These are phyloP conservation scores for Thermochaetoides thermophila DNA, from an alignment of 495 filamentous ascomycete species.

Conservation along the genomic window DNA sequence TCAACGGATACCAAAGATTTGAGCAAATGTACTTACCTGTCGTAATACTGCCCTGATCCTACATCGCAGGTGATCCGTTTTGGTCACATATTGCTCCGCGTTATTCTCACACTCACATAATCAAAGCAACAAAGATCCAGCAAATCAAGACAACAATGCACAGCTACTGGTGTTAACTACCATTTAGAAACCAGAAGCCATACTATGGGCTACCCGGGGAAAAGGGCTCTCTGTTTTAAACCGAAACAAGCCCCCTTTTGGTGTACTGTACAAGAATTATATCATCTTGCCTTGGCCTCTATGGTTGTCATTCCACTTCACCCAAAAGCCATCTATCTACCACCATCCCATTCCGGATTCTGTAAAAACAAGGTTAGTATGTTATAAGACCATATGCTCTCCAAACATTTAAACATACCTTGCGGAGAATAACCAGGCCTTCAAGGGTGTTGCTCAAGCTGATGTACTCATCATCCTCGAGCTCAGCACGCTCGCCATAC, in stretches of 20 bases:
- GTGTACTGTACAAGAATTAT: constrained; percentile 11
- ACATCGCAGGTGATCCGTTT: too few species aligned
- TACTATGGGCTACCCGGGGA: background rate
- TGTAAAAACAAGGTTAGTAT: constrained; percentile 14
- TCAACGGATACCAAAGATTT: too few species aligned
- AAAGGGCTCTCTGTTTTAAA: background rate
- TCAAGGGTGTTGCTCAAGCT: constrained; percentile 80
- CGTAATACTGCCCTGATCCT: too few species aligned
- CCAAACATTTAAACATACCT: constrained; percentile 41
- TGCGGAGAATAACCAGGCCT: constrained; percentile 88
- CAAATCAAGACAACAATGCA: too few species aligned
- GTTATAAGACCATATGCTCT: background rate
- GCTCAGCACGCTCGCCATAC: constrained; percentile 85
- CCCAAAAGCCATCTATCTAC: constrained; percentile 19
- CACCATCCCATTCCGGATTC: constrained; percentile 35
- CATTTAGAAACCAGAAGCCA: constrained; percentile 2
- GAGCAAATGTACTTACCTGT: too few species aligned
- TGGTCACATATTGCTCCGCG: too few species aligned
- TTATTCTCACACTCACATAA: too few species aligned
- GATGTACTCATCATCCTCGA: constrained; percentile 96
- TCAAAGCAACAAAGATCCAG: too few species aligned
- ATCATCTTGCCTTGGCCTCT: background rate
- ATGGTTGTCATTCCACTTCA: background rate
- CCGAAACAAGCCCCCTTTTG: constrained; percentile 1
- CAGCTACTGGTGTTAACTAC: constrained; percentile 1